phyloP scores from a whole-genome alignment of 2,329 filamentous ascomycete species.

The Ceratocystis colombiana region DNA sequence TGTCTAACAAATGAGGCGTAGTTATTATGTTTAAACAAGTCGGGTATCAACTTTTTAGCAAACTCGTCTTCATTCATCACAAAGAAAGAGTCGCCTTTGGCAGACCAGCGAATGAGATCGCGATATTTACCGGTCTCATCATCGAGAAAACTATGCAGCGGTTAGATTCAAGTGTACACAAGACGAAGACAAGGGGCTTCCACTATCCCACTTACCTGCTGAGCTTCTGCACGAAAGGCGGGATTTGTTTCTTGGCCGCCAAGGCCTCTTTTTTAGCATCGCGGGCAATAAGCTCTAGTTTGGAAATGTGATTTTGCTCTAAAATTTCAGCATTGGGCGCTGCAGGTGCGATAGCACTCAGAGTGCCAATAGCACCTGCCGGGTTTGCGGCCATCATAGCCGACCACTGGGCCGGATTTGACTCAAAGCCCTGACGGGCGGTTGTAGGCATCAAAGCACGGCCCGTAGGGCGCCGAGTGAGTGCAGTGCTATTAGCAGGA shows the following conservation, averaged over 20 bases:
- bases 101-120: conserved; percentile 92
- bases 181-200: too few relatives aligned
- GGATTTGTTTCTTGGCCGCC: conserved; percentile 86
- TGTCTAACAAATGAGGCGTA: conserved; percentile 94
- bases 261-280: conserved; percentile 80
- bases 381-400: conserved; percentile 23
- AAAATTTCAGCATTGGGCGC: conserved; percentile 25
- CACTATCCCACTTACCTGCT: conserved; percentile 62
- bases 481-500: conserved; percentile 39
- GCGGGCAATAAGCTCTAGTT: conserved; percentile 68
- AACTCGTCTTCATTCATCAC: conserved; percentile 97
- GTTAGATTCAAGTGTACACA: conserved; percentile 27
- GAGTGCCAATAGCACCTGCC: conserved; percentile 17
- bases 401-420: conserved; percentile 30
- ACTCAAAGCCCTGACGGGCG: conserved; percentile 34
- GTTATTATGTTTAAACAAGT: conserved; percentile 98
- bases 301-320: conserved; percentile 63
- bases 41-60: conserved; percentile 90
- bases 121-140: conserved; percentile 68
- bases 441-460: conserved; percentile 41
- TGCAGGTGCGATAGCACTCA: conserved; percentile 17
- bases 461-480: conserved; percentile 45
- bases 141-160: conserved; percentile 68
- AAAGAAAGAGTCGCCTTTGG: conserved; percentile 91
- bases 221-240: conserved; percentile 93